These are phyloP conservation scores for Leccinum barrowsii DNA, from an alignment of 768 basidiomycete species.

Conservation along the genomic window DNA sequence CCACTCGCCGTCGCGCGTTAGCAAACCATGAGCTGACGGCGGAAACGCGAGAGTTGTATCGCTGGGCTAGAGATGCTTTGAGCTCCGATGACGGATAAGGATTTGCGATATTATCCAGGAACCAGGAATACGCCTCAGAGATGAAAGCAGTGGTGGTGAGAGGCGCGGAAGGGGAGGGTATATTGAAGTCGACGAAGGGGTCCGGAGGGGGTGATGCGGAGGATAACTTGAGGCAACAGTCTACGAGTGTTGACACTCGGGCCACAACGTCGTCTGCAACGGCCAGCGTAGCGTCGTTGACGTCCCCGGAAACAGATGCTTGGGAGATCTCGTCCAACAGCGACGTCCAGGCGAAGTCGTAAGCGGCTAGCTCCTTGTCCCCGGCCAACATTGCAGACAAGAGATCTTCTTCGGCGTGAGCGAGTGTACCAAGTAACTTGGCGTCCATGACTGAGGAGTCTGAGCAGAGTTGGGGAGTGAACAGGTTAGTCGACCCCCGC, in stretches of 20 bases:
- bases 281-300: not conserved
- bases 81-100: slow-evolving; percentile 43
- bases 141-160: not conserved
- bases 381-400: not conserved
- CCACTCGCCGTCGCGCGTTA: slow-evolving; percentile 44
- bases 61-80: slow-evolving; percentile 26
- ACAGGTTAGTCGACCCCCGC: too few species aligned
- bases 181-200: not conserved
- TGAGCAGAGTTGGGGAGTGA: too few species aligned
- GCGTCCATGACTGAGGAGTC: too few species aligned
- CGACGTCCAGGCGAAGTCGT: not conserved
- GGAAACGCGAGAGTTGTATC: slow-evolving; percentile 22
- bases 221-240: not conserved
- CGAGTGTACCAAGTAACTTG: too few species aligned
- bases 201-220: not conserved
- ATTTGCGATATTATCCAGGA: slow-evolving; percentile 43
- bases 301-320: not conserved
- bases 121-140: slow-evolving; percentile 37
- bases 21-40: slow-evolving; percentile 46
- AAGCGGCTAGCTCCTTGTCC: not conserved
- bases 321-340: not conserved
- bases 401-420: not conserved
- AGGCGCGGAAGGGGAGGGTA: not conserved
- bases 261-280: not conserved
- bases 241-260: not conserved